A percentile compares a stretch with the other conserved stretches of the same genome.
phyloP scores from a whole-genome alignment of 1,284 basidiomycete species.

The Fistulinella cinereoalba region DNA sequence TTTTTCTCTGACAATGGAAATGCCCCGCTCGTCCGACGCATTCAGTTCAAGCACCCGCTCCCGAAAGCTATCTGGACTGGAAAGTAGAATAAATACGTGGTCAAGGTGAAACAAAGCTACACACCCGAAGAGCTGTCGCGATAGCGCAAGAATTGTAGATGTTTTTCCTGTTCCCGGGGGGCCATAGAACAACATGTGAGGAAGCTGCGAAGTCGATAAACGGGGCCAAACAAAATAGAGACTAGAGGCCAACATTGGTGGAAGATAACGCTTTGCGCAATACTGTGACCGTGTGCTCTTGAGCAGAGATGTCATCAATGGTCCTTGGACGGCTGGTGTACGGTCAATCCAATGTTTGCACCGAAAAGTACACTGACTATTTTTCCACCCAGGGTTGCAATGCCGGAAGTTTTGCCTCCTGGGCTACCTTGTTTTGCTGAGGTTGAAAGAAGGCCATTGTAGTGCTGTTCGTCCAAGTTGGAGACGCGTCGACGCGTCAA shows the following conservation, averaged over 20 bases:
- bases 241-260: slow-evolving; percentile 68
- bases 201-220: slow-evolving; percentile 61
- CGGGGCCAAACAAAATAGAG: neutral
- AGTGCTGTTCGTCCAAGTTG: neutral
- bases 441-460: slow-evolving; percentile 62
- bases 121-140: slow-evolving; percentile 93
- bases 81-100: neutral
- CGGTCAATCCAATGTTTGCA: slow-evolving; percentile 3
- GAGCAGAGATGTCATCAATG: slow-evolving; percentile 95
- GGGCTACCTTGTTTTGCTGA: slow-evolving; percentile 40
- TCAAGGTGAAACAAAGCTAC: slow-evolving; percentile 17
- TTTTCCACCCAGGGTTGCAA: slow-evolving; percentile 98
- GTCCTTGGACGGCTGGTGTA: slow-evolving; percentile 85
- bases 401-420: slow-evolving; percentile 51
- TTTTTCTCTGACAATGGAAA: slow-evolving; percentile 95
- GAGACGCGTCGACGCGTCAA: slow-evolving; percentile 33
- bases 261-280: slow-evolving; percentile 88
- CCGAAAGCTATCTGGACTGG: slow-evolving; percentile 92
- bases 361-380: slow-evolving; percentile 58
- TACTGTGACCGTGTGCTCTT: slow-evolving; percentile 94
- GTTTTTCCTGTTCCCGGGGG: slow-evolving; percentile 99
- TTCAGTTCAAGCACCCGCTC: slow-evolving; percentile 97
- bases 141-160: slow-evolving; percentile 93
- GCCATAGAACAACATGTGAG: slow-evolving; percentile 99
- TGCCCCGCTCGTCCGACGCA: slow-evolving; percentile 98